Percentiles rank a stretch among this genome's conserved stretches.
phyloP scores from a whole-genome alignment of 805 yeast species.

The Dipodascus geniculatus region DNA sequence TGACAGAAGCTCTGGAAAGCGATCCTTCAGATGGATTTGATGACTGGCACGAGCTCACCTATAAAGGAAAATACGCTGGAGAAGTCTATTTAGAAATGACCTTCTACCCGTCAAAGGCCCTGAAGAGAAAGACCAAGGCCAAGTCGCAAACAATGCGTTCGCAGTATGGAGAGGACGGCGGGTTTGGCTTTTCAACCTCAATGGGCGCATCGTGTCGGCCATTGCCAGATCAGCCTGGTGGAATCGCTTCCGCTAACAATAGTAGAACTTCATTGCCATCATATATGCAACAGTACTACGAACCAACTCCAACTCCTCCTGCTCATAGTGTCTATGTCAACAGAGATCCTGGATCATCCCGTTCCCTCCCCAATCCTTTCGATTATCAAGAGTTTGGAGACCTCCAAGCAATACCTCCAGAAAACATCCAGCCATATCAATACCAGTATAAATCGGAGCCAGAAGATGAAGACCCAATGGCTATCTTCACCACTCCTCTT shows the following conservation, averaged over 20 bases:
- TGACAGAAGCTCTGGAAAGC: slow-evolving; percentile 58
- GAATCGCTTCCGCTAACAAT: not conserved
- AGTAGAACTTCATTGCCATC: not conserved
- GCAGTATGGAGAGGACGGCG: not conserved
- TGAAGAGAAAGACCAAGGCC: not conserved
- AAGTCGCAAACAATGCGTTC: not conserved
- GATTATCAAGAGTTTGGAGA: not conserved
- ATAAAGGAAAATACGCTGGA: slow-evolving; percentile 72
- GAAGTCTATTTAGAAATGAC: slow-evolving; percentile 85
- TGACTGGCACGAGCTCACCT: slow-evolving; percentile 65
- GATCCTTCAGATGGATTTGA: slow-evolving; percentile 68
- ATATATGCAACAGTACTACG: not conserved
- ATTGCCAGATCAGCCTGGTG: not conserved
- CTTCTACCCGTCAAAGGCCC: slow-evolving; percentile 49
- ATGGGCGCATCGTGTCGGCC: not conserved
- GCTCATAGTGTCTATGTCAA: not conserved
- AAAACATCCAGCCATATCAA: not conserved
- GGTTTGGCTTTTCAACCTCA: not conserved
- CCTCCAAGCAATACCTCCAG: not conserved
- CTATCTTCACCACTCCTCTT: not conserved
- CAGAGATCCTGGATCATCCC: not conserved
- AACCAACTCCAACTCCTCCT: not conserved
- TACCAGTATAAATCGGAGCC: not conserved
- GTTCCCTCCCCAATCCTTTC: not conserved
- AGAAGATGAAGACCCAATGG: not conserved